Percentiles rank a stretch among this genome's conserved stretches.
These are phyloP conservation scores for Didymella sp. DNA, from an alignment of 2,329 filamentous ascomycete genomes.

Conservation along the genomic window DNA sequence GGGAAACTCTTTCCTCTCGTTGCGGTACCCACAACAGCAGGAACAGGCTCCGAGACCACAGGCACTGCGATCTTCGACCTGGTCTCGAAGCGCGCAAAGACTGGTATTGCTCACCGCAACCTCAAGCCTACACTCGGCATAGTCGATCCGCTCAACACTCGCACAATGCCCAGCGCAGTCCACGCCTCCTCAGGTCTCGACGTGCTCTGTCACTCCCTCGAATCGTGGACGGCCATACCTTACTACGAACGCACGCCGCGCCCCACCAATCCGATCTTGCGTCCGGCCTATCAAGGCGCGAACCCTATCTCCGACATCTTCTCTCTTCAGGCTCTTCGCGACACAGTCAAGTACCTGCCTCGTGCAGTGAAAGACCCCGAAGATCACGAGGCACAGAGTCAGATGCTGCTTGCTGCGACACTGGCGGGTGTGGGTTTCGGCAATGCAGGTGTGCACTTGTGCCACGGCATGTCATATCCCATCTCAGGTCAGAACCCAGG, in stretches of 20 bases:
- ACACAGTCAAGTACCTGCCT: constrained; percentile 90
- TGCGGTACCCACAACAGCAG: constrained; percentile 84
- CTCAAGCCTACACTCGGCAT: constrained; percentile 95
- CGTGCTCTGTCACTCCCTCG: constrained; percentile 92
- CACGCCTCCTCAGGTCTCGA: constrained; percentile 92
- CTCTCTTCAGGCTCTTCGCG: constrained; percentile 81
- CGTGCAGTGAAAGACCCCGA: constrained; percentile 86
- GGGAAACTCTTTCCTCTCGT: constrained; percentile 76
- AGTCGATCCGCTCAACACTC: constrained; percentile 84
- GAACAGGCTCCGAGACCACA: constrained; percentile 91
- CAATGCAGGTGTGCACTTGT: constrained; percentile 93
- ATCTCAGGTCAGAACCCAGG: constrained; percentile 94
- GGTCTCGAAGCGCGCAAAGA: constrained; percentile 88
- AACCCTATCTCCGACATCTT: constrained; percentile 99
- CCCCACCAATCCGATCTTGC: constrained; percentile 85
- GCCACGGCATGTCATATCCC: constrained; percentile 94
- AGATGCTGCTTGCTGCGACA: constrained; percentile 95
- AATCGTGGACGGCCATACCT: constrained; percentile 97
- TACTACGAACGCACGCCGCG: constrained; percentile 85
- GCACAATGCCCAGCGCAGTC: constrained; percentile 93
- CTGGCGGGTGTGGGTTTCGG: constrained; percentile 96
- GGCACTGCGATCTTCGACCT: constrained; percentile 98
- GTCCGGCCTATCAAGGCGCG: constrained; percentile 94
- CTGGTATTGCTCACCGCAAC: constrained; percentile 92
- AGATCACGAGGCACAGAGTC: constrained; percentile 87